Evolutionary conservation across 202 grass and related monocot species (phyloP).

Genomic region (Panicum virgatum): DNA sequence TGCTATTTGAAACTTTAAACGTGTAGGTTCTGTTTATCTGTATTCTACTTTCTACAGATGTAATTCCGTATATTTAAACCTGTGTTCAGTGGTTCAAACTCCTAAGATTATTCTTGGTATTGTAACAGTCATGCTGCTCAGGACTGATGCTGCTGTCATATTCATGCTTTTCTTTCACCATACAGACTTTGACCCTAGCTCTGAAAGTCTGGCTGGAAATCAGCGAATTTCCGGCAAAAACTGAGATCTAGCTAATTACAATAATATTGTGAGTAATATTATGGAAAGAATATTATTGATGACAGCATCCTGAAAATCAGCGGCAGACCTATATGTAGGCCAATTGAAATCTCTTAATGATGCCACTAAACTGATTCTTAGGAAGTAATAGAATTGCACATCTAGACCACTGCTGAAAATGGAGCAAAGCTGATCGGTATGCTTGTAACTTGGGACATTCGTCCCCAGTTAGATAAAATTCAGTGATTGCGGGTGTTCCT

Average conservation of each 20-base stretch:
- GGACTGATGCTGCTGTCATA: neutral
- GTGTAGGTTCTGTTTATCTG: slow-evolving; percentile 7
- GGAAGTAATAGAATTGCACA: too few relatives aligned
- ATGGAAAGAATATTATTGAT: too few relatives aligned
- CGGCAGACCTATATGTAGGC: too few relatives aligned
- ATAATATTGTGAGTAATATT: neutral
- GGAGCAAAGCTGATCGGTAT: neutral
- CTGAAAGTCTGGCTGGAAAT: slow-evolving; percentile 9
- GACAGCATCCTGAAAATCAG: neutral
- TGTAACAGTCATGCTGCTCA: neutral
- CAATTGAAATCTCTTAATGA: too few relatives aligned
- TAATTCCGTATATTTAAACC: slow-evolving; percentile 6
- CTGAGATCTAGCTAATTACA: neutral
- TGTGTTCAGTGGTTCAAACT: neutral
- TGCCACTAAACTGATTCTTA: too few relatives aligned
- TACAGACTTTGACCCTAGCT: neutral
- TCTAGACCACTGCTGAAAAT: neutral
- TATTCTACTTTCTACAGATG: neutral
- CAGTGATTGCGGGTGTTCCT: slow-evolving; percentile 5
- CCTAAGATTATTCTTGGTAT: neutral
- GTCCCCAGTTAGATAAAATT: neutral
- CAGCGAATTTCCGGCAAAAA: neutral
- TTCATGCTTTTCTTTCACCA: neutral
- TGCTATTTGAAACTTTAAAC: neutral
- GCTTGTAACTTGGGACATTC: neutral